Evolutionary conservation across 176 grass and related monocot species (phyloP).

Genomic region (Aegilops bicornis): DNA sequence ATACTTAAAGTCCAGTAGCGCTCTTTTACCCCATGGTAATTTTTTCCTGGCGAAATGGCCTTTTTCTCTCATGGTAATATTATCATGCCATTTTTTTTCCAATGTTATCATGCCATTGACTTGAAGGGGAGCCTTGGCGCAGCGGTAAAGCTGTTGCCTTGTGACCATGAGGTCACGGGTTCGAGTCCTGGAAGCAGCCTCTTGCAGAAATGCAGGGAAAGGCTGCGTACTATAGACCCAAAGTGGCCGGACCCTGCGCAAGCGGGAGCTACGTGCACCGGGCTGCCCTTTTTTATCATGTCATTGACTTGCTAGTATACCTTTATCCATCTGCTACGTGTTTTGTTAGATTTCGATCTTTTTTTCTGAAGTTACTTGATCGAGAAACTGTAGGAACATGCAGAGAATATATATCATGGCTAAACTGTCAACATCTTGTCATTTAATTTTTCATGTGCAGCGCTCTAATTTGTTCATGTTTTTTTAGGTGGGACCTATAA

Average conservation of each 20-base stretch:
- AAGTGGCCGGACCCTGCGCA: no score
- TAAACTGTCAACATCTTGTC: conserved; percentile 19
- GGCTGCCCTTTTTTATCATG: background rate
- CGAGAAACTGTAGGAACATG: background rate
- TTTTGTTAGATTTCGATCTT: background rate
- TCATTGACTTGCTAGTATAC: background rate
- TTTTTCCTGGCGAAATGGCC: background rate
- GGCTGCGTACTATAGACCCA: no score
- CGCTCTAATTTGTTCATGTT: background rate
- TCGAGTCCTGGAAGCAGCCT: no score
- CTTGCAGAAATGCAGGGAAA: no score
- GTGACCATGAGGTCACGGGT: no score
- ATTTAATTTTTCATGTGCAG: background rate
- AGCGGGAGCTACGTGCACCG: no score
- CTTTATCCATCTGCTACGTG: background rate
- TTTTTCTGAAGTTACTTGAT: background rate
- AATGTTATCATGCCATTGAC: conserved; percentile 13
- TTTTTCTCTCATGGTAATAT: background rate
- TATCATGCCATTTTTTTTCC: background rate
- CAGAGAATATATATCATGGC: conserved; percentile 1
- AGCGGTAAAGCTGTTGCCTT: no score
- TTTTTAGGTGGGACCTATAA: conserved; percentile 83
- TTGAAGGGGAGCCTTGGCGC: background rate
- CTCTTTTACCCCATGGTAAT: background rate
- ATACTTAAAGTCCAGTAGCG: background rate